Conservation (phyloP, 371 early-diverging fungal genomes). For the Mortierella sp. region DNA sequence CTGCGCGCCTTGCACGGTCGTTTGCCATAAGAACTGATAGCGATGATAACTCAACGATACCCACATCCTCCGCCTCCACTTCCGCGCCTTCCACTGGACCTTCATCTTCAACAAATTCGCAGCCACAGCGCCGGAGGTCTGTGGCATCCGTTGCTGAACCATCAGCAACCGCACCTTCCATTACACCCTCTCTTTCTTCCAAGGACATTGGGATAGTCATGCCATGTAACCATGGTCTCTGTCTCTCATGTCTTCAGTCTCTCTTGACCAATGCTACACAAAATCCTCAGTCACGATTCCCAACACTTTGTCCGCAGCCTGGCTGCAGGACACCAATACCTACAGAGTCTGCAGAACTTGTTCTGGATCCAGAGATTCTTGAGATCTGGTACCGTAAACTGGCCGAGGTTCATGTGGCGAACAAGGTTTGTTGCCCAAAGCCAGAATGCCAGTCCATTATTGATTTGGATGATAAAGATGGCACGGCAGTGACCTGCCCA, state of each 20-base stretch:
- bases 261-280: conserved; percentile 39
- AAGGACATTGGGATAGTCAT: conserved; percentile 43
- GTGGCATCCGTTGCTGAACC: background rate
- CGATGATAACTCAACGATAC: conserved; percentile 3
- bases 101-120: conserved; percentile 1
- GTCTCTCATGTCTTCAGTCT: conserved; percentile 48
- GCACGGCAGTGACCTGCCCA: conserved; percentile 51
- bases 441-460: conserved; percentile 49
- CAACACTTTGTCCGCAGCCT: conserved; percentile 48
- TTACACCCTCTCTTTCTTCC: conserved; percentile 45
- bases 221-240: conserved; percentile 55
- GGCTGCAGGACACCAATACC: conserved; percentile 50
- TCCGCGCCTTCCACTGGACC: background rate
- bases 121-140: background rate
- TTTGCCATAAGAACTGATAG: conserved; percentile 11
- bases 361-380: conserved; percentile 27
- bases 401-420: conserved; percentile 53
- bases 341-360: conserved; percentile 46
- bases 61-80: background rate
- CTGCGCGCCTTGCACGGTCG: conserved; percentile 39
- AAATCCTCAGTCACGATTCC: conserved; percentile 35
- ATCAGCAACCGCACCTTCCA: conserved; percentile 11
- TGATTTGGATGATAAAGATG: conserved; percentile 53
- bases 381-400: conserved; percentile 53
- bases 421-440: conserved; percentile 50